Base-by-base conservation (phyloP, 176 grass and related monocot genomes). In the Tillandsia leiboldiana region DNA sequence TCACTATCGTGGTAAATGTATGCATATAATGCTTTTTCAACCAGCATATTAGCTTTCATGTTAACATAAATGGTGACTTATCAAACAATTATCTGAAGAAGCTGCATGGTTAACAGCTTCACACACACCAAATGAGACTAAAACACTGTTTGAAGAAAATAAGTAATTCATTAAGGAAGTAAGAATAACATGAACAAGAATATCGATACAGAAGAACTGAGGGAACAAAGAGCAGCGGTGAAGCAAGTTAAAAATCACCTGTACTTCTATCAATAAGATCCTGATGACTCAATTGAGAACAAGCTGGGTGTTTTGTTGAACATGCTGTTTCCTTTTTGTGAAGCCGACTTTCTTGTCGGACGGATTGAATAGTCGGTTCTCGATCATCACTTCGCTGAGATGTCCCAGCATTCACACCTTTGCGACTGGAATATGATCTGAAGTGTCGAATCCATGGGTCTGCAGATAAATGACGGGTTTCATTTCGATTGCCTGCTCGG, bases 361-460 rank as follows among this genome's bases (percentile, higher is more conserved):
- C 58, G 76, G 83, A 66, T 48, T 66, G 54, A 57, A 74, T 62
- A 54, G 63, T 65, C 7, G 80, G 70, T 47, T 88, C 77, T 49
- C 51, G 54, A 49, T 82, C 80, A 33, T 66, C 80, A 23, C 63
- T 42, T 58, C 12, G 57, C 48, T 66, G 71, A 53, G 49, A 29
- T 15, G 33, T 42, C 33, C 33, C 33, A 42, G 5, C 33, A 42
- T 13, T 29, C 12, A 59, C 72, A 51, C 75, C 26, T 64, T 2
- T 77, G 67, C 61, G 29, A 24, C 69, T 49, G 26, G 74, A 64
- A 48, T 68, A 53, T 0, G 81, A 71, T 27, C 78, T 86, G 50
- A 91, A 89, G 72, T 69, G 88, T 75, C 73, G 69, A 11, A 91
- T 84, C 92, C 88, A 89, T 3, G 83, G 88, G 50, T 51, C 87